Conservation (phyloP, 805 yeast genomes). For the Nakazawaea siamensis region DNA sequence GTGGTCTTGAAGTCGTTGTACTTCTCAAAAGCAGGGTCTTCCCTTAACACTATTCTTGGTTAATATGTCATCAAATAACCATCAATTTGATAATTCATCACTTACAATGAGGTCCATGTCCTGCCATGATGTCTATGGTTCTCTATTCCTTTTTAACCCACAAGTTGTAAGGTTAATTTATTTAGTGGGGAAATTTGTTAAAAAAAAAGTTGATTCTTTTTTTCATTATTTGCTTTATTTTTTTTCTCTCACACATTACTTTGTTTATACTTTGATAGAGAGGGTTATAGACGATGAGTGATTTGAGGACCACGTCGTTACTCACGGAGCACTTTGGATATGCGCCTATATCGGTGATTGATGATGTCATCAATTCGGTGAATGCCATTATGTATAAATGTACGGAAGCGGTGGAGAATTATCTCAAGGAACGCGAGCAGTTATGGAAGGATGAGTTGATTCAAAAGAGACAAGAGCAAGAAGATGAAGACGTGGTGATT, state of each 20-base stretch:
- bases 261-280: too few relatives aligned
- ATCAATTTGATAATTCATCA: not conserved
- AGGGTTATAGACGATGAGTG: conserved; percentile 21
- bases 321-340: conserved; percentile 83
- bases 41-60: conserved; percentile 6
- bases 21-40: conserved; percentile 8
- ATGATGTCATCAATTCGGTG: conserved; percentile 82
- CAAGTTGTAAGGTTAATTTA: too few relatives aligned
- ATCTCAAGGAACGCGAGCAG: conserved; percentile 34
- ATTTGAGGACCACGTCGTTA: conserved; percentile 34
- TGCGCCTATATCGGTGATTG: conserved; percentile 76
- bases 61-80: too few relatives aligned
- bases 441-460: conserved; percentile 17
- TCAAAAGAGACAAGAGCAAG: conserved; percentile 13
- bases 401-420: conserved; percentile 68
- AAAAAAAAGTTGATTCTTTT: not conserved
- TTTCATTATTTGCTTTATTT: not conserved
- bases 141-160: too few relatives aligned
- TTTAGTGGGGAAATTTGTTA: too few relatives aligned
- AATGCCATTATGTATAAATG: conserved; percentile 79
- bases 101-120: conserved; percentile 9
- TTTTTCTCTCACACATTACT: too few relatives aligned
- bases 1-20: conserved; percentile 1
- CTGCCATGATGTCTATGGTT: conserved; percentile 2
- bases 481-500: conserved; percentile 20